phyloP scores from a whole-genome alignment of 805 yeast species.

The fission yeast (Schizosaccharomyces pombe) region DNA sequence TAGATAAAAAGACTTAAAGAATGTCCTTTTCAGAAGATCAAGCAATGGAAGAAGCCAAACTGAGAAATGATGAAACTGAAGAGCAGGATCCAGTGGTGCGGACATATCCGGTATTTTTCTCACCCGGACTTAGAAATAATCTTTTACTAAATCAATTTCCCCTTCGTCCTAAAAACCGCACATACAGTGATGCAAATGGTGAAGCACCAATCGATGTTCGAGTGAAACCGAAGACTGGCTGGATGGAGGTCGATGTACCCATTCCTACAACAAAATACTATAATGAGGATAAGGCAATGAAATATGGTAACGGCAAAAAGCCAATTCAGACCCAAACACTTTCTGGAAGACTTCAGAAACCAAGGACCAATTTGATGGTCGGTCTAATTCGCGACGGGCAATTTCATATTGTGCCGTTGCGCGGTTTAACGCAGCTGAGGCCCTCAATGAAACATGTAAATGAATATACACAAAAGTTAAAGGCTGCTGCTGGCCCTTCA shows the following conservation, averaged over 20 bases:
- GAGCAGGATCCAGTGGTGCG: slow-evolving; percentile 1
- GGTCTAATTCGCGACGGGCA: background rate
- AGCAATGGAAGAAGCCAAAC: background rate
- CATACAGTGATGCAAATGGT: background rate
- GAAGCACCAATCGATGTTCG: slow-evolving; percentile 1
- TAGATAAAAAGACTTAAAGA: background rate
- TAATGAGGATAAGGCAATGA: background rate
- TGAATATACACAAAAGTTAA: background rate
- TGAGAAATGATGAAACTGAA: background rate
- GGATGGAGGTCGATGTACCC: slow-evolving; percentile 3
- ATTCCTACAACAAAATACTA: background rate
- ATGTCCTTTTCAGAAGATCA: background rate
- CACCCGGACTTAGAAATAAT: background rate
- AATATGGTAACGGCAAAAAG: background rate
- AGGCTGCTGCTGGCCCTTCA: background rate
- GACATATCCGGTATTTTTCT: background rate
- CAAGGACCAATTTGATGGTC: slow-evolving; percentile 1
- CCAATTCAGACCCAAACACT: background rate
- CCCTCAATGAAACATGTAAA: slow-evolving; percentile 1
- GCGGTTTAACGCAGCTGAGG: background rate
- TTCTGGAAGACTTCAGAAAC: background rate
- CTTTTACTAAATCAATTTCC: slow-evolving; percentile 1
- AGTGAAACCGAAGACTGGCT: slow-evolving; percentile 4
- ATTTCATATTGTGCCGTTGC: background rate
- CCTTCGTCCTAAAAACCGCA: background rate